phyloP scores from a whole-genome alignment of 768 basidiomycete species.

The Boletellus ananiceps region DNA sequence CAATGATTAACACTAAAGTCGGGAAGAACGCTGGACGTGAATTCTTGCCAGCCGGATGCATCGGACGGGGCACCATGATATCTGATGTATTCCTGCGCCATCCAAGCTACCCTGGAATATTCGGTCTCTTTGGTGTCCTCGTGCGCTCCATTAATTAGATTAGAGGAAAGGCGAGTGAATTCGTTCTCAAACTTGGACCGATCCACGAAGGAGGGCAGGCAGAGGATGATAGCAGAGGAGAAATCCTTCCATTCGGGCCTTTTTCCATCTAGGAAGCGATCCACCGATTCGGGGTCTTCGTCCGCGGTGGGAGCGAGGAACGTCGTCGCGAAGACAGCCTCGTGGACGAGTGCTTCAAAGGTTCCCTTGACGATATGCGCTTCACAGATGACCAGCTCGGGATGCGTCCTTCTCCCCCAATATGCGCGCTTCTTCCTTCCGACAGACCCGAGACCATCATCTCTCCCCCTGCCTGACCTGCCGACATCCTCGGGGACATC shows the following conservation, averaged over 20 bases:
- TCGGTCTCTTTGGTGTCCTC: conserved; percentile 36
- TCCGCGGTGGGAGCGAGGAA: conserved; percentile 35
- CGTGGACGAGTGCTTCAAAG: conserved; percentile 77
- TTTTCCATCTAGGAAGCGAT: conserved; percentile 17
- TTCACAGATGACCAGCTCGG: conserved; percentile 49
- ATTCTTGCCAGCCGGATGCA: conserved; percentile 51
- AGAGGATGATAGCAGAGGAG: conserved; percentile 55
- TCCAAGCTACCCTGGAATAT: conserved; percentile 53
- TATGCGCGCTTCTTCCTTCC: conserved; percentile 61
- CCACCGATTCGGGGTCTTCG: conserved; percentile 12
- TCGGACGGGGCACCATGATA: conserved; percentile 55
- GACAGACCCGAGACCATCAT: conserved; percentile 25
- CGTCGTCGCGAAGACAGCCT: conserved; percentile 73
- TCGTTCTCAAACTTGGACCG: conserved; percentile 62
- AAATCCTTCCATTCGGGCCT: conserved; percentile 56
- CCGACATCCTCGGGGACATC: conserved; percentile 27
- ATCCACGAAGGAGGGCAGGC: conserved; percentile 54
- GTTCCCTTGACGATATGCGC: conserved; percentile 57
- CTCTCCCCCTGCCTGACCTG: conserved; percentile 32
- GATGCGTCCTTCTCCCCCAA: conserved; percentile 76
- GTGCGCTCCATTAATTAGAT: conserved; percentile 55
- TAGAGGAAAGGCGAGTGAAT: conserved; percentile 60
- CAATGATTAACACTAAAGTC: conserved; percentile 25
- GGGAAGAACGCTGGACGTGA: conserved; percentile 50
- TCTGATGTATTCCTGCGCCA: conserved; percentile 60